Base-by-base conservation (phyloP, 2,329 filamentous ascomycete genomes). In the Chaetoscypha palmicola region DNA sequence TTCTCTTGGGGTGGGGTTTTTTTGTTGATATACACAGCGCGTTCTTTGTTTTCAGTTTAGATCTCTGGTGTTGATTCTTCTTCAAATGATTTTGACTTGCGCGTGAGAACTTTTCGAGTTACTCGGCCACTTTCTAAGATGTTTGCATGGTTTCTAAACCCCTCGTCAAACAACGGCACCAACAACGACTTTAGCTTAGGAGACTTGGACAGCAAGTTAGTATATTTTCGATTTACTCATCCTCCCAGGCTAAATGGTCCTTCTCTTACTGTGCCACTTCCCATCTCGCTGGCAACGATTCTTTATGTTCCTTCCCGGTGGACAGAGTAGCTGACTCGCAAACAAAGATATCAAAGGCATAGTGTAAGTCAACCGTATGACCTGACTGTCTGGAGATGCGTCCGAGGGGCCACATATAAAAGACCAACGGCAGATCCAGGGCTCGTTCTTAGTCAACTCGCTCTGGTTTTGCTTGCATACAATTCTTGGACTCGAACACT, bases 241-340 rank as follows among this genome's bases (percentile, higher is more conserved):
- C 19, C 41, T 31, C 16, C 34, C 23, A 24, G 9, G 24, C 19
- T 31, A 16, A n/a, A 22, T 22, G 20, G 22, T 43, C 40, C 11
- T 11, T 35, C n/a, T n/a, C n/a, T 19, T 43, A 37, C 43, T 45
- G 38, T 45, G 38, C 43, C 43, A 31, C 24, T 20, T 45, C 38
- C 38, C 26, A 12, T 34, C n/a, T 8, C 19, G 3, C 21, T 36
- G 32, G 22, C n/a, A n/a, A n/a, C n/a, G n/a, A n/a, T n/a, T 24
- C 30, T 21, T 41, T 20, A 11, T 34, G 28, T n/a, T 41, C 38
- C 38, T 34, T 41, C 30, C 28, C 20, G n/a, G 16, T 24, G 28
- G 16, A 17, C 14, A 17, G 34, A 19, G 22, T 23, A 33, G 38
- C 38, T 41, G 30, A 41, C 38, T 16, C 28, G 22, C n/a, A 33